A percentile compares a stretch with the other conserved stretches of the same genome.
Evolutionary conservation across 2,329 filamentous ascomycete genomes (phyloP).

Genomic region (Colletotrichum sp.): DNA sequence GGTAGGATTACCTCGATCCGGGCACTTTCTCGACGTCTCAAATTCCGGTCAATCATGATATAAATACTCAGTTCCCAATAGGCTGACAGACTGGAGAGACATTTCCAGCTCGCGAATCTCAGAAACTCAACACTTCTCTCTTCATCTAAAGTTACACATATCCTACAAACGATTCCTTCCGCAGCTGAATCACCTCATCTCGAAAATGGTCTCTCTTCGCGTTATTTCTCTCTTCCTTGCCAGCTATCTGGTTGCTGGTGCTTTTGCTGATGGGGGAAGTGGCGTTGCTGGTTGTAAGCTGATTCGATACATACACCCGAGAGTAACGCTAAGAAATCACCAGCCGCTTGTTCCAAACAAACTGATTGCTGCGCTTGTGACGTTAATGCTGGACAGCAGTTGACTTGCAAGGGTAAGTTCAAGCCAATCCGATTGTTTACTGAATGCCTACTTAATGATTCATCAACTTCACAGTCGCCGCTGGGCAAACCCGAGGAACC

Average conservation of each 20-base stretch:
- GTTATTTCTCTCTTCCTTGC: not conserved
- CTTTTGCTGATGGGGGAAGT: not conserved
- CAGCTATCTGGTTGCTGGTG: not conserved
- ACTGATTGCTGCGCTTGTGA: not conserved
- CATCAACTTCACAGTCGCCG: not conserved
- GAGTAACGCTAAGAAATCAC: not conserved
- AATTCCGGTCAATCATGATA: not conserved
- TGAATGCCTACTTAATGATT: not conserved
- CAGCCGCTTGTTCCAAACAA: not conserved
- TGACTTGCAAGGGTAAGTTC: not conserved
- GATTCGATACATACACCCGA: rapidly evolving
- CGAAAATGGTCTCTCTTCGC: not conserved
- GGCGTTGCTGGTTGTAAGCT: not conserved
- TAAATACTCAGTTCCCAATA: not conserved
- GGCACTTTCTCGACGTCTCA: not conserved
- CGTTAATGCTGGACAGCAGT: not conserved
- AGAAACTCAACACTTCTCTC: not conserved
- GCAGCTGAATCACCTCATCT: not conserved
- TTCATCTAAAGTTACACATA: not conserved
- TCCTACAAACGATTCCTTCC: not conserved
- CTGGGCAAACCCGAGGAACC: not conserved
- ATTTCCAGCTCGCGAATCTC: not conserved
- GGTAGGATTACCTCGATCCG: not conserved
- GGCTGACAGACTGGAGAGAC: not conserved
- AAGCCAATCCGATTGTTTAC: not conserved